These are phyloP conservation scores for Paracoccidioides lutzii DNA, from an alignment of 2,329 filamentous ascomycete genomes.

Conservation along the genomic window DNA sequence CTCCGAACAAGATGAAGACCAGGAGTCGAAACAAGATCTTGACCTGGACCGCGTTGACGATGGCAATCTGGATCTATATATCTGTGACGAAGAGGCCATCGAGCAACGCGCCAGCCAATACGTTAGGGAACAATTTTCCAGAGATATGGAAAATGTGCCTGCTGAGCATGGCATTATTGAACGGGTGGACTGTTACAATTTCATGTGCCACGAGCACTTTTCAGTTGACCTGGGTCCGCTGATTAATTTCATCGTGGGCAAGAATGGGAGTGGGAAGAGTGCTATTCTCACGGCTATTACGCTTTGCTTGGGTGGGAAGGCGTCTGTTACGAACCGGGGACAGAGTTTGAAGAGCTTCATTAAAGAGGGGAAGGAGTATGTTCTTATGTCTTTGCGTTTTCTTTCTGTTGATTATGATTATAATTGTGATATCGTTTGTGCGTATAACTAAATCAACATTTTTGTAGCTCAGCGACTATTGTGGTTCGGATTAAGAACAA, in stretches of 20 bases:
- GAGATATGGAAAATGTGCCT: conserved; percentile 54
- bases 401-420: neutral
- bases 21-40: neutral
- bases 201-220: conserved; percentile 86
- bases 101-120: conserved; percentile 54
- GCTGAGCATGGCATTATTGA: conserved; percentile 81
- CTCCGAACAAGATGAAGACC: neutral
- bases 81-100: conserved; percentile 22
- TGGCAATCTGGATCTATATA: conserved; percentile 25
- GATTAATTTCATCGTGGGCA: conserved; percentile 96
- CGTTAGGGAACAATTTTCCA: conserved; percentile 39
- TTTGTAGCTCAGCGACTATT: conserved; percentile 44
- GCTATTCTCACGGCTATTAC: conserved; percentile 87
- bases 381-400: conserved; percentile 5
- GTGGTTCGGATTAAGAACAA: conserved; percentile 83
- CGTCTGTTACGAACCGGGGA: conserved; percentile 81
- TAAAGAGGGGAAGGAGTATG: conserved; percentile 71
- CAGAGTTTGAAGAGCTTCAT: conserved; percentile 81
- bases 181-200: conserved; percentile 75
- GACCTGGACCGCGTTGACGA: neutral
- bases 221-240: conserved; percentile 77
- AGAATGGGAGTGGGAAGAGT: conserved; percentile 96
- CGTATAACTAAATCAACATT: conserved; percentile 3
- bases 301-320: conserved; percentile 88
- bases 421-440: neutral